These are phyloP conservation scores for Neurospora terricola DNA, from an alignment of 495 filamentous ascomycete genomes.

Conservation along the genomic window DNA sequence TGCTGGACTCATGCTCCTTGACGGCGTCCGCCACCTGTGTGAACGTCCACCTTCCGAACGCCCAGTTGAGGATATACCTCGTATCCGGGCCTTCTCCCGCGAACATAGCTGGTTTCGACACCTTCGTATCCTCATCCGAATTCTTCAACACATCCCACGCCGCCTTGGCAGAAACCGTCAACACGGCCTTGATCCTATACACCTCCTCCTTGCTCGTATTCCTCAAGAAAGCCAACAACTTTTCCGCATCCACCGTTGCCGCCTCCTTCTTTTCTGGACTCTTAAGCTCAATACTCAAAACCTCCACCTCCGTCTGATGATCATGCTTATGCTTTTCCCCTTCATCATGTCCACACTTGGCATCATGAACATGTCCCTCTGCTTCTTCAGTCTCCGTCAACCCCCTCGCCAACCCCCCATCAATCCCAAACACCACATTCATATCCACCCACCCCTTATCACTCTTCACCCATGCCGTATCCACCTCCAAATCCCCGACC, in stretches of 20 bases:
- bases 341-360: constrained; percentile 22
- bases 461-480: constrained; percentile 71
- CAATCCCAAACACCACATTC: constrained; percentile 76
- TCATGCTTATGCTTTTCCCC: constrained; percentile 23
- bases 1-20: constrained; percentile 37
- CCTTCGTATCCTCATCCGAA: constrained; percentile 42
- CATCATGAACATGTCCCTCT: constrained; percentile 19
- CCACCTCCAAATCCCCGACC: constrained; percentile 75
- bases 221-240: constrained; percentile 56
- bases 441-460: constrained; percentile 64
- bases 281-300: constrained; percentile 62
- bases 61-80: constrained; percentile 90
- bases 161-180: constrained; percentile 38
- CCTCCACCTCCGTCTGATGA: constrained; percentile 82
- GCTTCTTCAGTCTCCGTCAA: constrained; percentile 29
- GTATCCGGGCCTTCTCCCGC: constrained; percentile 1
- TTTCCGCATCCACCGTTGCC: constrained; percentile 47
- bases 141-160: constrained; percentile 40
- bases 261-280: neutral
- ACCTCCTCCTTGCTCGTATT: constrained; percentile 79
- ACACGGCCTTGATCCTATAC: constrained; percentile 87
- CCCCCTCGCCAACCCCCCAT: constrained; percentile 62
- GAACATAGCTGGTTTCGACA: neutral
- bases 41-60: constrained; percentile 90
- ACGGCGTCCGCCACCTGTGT: constrained; percentile 43